Evolutionary conservation across 768 basidiomycete species (phyloP), one percentile per base, ranked within the genome.

Genomic region (Naematelia encephala): DNA sequence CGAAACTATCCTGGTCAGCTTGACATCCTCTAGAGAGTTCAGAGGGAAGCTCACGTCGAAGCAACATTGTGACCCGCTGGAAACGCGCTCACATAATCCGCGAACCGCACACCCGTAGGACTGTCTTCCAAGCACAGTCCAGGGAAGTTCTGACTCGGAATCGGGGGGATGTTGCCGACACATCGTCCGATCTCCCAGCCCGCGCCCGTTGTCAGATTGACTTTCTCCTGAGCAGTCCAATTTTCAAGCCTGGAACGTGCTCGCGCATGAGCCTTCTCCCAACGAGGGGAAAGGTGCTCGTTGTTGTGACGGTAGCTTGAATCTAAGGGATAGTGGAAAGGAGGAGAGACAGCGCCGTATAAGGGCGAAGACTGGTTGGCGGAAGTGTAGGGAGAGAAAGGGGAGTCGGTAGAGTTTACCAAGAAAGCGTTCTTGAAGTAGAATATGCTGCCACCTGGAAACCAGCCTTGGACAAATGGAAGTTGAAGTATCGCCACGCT

Each of bases 31-130:
- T 25, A 25, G 22, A n/a, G 4, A 11, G 34, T 8, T 16, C 34
- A 48, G 10, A 12, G 54, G 25, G 10, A 13, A 26, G 78, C 84
- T 67, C 75, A 91, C 82, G 92, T 89, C 4, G 90, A 81, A 3
- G 90, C 93, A 0, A 85, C 81, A 54, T 88, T 91, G 64, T 96
- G 80, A 0, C 85, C 88, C n/a, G 91, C 82, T 0, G 93, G 91
- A 79, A 91, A 93, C 0, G 84, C 84, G 2, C 87, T 87, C 4
- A 85, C 84, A 29, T 82, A 84, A 72, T 92, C 87, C 0, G 84
- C 83, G 63, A 82, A 80, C 47, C 91, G 87, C 19, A 93, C 84
- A 2, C 91, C 91, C 0, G 89, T 80, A 2, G 89, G 89, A 21
- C 86, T 85, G 60, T 79, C 78, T 54, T 77, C 62, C 19, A 77